Evolutionary conservation across 768 basidiomycete species (phyloP), one percentile per base, ranked within the genome.

Genomic region (Harrya chromipes): DNA sequence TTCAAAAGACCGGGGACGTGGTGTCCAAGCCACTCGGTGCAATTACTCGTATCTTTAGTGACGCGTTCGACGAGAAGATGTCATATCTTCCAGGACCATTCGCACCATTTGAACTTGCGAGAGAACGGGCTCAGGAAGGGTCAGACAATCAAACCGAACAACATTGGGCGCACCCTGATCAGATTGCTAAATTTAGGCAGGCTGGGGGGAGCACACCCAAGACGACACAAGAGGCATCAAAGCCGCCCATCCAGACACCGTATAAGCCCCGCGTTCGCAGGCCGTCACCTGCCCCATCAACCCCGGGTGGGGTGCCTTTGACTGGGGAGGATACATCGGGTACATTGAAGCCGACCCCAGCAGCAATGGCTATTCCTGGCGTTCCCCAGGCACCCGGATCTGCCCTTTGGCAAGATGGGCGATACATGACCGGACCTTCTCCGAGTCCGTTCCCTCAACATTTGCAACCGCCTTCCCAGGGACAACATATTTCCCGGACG

Each of bases 21-120:
- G 86, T 95, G 49, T 92, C 88, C 8, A 93, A 92, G 65, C 93
- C 93, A 4, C 77, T 97, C n/a, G 89, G 74, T 55, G 90, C 93
- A 2, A 87, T 97, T 43, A 80, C 91, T 16, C 82, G 88, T 44
- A 93, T 97, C 53, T 85, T 95, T 65, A 88, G 81, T 52, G 89
- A 89, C 39, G 91, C 90, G 0, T 70, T 93, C 11, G 88, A 91
- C 58, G 83, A 80, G 54, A 82, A 81, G 55, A 70, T 86, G 42
- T 69, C 79, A 1, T 82, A 81, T 61, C 73, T 85, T 5, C 85
- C 84, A 1, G 84, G 83, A 0, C 84, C 85, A 2, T 85, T 87
- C 52, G 82, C 80, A 4, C 84, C 84, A 0, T 80, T 83, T 42
- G 85, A 85, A 54, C 70, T 84, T 6, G 82, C 77, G 13, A 70